Evolutionary conservation across 768 basidiomycete genomes (phyloP).

Genomic region (Rhodotorula sphaerocarpa): DNA sequence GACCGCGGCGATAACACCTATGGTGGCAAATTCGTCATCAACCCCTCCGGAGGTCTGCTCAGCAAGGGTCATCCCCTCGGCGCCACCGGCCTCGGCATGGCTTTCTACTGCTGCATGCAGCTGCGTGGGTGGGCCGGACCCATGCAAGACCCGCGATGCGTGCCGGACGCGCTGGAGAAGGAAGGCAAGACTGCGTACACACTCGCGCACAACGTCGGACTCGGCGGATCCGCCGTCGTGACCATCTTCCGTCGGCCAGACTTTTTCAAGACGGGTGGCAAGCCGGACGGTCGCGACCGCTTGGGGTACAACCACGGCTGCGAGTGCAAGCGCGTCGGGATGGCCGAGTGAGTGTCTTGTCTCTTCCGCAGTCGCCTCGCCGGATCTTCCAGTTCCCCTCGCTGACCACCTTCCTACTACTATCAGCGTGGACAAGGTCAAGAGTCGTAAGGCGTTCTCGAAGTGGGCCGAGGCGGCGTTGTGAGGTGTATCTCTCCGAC

Average conservation of each 20-base stretch:
- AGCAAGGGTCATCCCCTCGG: constrained; percentile 54
- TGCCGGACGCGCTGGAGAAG: constrained; percentile 19
- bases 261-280: constrained; percentile 50
- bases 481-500: no score
- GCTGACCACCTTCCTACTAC: not conserved
- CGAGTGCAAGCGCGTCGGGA: constrained; percentile 57
- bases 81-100: constrained; percentile 35
- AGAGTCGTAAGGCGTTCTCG: constrained; percentile 51
- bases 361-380: not conserved
- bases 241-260: constrained; percentile 67
- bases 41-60: constrained; percentile 76
- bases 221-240: constrained; percentile 52
- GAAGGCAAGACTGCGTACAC: constrained; percentile 48
- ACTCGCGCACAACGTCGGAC: constrained; percentile 67
- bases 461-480: constrained; percentile 22
- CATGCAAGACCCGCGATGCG: constrained; percentile 33
- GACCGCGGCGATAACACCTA: constrained; percentile 66
- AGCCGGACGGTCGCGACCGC: constrained; percentile 58
- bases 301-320: constrained; percentile 73
- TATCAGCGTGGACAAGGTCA: constrained; percentile 54
- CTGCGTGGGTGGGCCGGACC: constrained; percentile 33
- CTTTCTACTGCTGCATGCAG: not conserved
- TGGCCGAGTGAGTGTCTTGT: constrained; percentile 49
- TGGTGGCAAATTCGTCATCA: constrained; percentile 64
- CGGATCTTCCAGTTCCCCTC: not conserved